Evolutionary conservation across 768 basidiomycete genomes (phyloP), one percentile per base, ranked within the genome.

Genomic region (Kwoniella pini): DNA sequence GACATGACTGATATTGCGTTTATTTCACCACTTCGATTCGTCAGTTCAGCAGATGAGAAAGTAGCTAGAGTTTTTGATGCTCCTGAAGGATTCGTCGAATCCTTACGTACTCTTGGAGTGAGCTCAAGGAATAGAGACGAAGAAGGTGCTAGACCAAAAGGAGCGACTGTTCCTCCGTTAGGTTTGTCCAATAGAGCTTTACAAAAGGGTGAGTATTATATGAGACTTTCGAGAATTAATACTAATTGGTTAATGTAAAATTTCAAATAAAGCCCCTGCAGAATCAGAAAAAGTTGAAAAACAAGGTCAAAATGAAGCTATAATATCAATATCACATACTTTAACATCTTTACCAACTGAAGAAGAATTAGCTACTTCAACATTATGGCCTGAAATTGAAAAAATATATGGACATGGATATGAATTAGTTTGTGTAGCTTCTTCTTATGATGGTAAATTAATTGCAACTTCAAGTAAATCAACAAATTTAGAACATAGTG

Each of bases 341-440:
- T 62, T 80, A 28, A 68, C 70, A 5, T 56, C 74, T 13, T 72
- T 82, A 21, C 82, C 96, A 0, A 90, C 91, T 57, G 96, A 98
- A 74, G 91, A 90, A 11, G 93, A 97, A 76, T 82, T 98, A 0
- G 87, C 91, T 0, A 84, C 86, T 0, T 84, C 85, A 15, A 98
- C 95, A 0, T 82, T 98, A 0, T 99, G 96, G 96, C 96, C 95
- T 0, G 96, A 99, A 80, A 81, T 86, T 1, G 96, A 98, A 70
- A 99, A 99, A 76, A 82, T 99, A 0, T 99, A 96, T 76, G 96
- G 95, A 4, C 96, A 98, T 77, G 93, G 95, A 40, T 98, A 97
- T 70, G 96, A 99, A 91, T 88, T 90, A 7, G 88, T 94, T 46
- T 84, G 88, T 0, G 80, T 97, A 11, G 85, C 87, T 0, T 83